Evolutionary conservation across 2,329 filamentous ascomycete genomes (phyloP).

Genomic region (Botrytis deweyae): DNA sequence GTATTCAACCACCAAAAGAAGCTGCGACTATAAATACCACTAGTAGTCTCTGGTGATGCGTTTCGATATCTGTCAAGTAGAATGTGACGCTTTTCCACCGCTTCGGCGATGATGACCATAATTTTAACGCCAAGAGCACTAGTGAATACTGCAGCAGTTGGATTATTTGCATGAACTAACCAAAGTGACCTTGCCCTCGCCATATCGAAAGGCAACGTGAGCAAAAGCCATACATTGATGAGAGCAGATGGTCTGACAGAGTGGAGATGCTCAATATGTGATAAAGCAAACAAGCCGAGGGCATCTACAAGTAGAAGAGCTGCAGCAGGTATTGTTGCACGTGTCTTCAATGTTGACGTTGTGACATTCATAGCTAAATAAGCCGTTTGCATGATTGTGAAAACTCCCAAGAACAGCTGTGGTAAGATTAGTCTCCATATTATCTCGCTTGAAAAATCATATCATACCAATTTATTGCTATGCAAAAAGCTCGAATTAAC

Average conservation of each 20-base stretch:
- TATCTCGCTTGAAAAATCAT: conserved; percentile 10
- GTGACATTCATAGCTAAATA: conserved; percentile 25
- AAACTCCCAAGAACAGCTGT: conserved; percentile 37
- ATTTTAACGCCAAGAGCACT: conserved; percentile 42
- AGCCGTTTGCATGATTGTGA: conserved; percentile 28
- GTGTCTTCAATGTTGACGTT: conserved; percentile 23
- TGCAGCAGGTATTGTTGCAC: conserved; percentile 27
- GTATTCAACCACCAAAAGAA: conserved; percentile 45
- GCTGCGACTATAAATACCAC: conserved; percentile 43
- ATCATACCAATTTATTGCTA: conserved; percentile 33
- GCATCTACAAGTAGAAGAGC: conserved; percentile 28
- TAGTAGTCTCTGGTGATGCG: conserved; percentile 43
- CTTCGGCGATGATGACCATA: conserved; percentile 41
- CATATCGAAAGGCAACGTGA: conserved; percentile 35
- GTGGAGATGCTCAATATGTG: conserved; percentile 32
- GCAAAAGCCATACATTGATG: conserved; percentile 33
- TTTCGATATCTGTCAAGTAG: conserved; percentile 37
- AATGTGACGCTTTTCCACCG: conserved; percentile 42
- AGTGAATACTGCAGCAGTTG: conserved; percentile 42
- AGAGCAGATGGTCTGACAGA: conserved; percentile 33
- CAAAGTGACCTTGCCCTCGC: conserved; percentile 31
- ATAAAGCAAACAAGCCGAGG: conserved; percentile 29
- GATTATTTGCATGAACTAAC: conserved; percentile 32
- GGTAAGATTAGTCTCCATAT: neutral
- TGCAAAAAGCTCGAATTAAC: conserved; percentile 29